phyloP scores from a whole-genome alignment of 352 stramenopile genomes.

The Phytophthora vignae region DNA sequence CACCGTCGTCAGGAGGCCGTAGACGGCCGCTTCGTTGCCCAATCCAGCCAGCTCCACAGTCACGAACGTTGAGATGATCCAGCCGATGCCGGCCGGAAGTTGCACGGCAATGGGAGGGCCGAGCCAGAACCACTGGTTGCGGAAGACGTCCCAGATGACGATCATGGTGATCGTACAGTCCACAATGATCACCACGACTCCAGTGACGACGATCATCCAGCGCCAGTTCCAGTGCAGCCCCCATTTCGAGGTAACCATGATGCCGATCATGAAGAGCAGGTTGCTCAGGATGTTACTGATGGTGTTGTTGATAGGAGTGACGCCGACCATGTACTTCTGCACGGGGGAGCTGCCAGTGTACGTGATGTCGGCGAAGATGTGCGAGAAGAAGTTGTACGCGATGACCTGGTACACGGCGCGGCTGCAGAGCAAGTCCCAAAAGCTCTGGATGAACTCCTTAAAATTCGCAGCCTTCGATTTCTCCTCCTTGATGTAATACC shows the following conservation, averaged over 20 bases:
- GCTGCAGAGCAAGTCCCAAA: constrained; percentile 46
- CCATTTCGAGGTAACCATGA: constrained; percentile 41
- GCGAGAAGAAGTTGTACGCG: constrained; percentile 45
- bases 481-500: constrained; percentile 50
- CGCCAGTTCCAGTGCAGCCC: constrained; percentile 56
- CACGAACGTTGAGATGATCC: too few species aligned
- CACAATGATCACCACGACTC: constrained; percentile 29
- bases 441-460: constrained; percentile 30
- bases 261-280: constrained; percentile 30
- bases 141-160: constrained; percentile 45
- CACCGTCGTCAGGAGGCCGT: too few species aligned
- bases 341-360: constrained; percentile 38
- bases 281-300: constrained; percentile 38
- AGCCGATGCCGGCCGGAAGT: constrained; percentile 40
- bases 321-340: constrained; percentile 38
- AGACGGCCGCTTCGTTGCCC: too few species aligned
- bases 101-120: constrained; percentile 36
- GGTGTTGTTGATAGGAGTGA: constrained; percentile 43
- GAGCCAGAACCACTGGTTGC: constrained; percentile 48
- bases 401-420: constrained; percentile 56
- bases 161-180: constrained; percentile 35
- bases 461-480: constrained; percentile 32
- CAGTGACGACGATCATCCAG: constrained; percentile 38
- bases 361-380: constrained; percentile 43
- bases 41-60: too few species aligned